Evolutionary conservation across 768 basidiomycete genomes (phyloP).

Genomic region (Mycena capillaripes): DNA sequence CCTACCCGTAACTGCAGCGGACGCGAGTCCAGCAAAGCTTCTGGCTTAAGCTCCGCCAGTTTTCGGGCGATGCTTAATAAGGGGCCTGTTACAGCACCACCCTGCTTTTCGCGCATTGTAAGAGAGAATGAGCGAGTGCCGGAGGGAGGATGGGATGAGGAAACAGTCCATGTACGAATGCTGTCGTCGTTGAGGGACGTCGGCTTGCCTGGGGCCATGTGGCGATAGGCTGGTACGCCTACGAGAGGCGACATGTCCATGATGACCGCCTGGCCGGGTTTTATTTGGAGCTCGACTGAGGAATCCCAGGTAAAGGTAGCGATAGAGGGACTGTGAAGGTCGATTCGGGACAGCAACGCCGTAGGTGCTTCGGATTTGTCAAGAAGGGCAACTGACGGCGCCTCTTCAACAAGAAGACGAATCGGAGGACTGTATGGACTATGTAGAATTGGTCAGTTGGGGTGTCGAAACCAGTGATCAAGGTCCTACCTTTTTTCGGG

Average conservation of each 20-base stretch:
- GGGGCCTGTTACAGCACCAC: slow-evolving; percentile 68
- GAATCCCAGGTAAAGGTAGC: slow-evolving; percentile 68
- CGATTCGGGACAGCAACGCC: slow-evolving; percentile 54
- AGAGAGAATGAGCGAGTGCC: slow-evolving; percentile 52
- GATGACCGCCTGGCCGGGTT: slow-evolving; percentile 67
- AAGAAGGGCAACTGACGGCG: slow-evolving; percentile 43
- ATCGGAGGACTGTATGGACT: slow-evolving; percentile 76
- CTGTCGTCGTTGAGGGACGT: slow-evolving; percentile 70
- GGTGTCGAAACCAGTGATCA: neutral
- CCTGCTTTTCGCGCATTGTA: slow-evolving; percentile 69
- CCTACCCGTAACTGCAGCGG: slow-evolving; percentile 56
- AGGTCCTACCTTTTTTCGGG: slow-evolving; percentile 40
- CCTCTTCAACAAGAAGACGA: slow-evolving; percentile 65
- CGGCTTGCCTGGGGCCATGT: slow-evolving; percentile 63
- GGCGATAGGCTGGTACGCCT: slow-evolving; percentile 60
- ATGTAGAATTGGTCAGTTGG: slow-evolving; percentile 28
- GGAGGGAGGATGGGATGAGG: slow-evolving; percentile 46
- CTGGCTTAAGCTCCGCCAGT: slow-evolving; percentile 54
- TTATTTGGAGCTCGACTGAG: slow-evolving; percentile 48
- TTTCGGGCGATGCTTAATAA: slow-evolving; percentile 65
- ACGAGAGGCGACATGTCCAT: slow-evolving; percentile 68
- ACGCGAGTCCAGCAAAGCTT: slow-evolving; percentile 55
- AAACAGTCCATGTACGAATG: slow-evolving; percentile 76
- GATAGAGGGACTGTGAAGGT: slow-evolving; percentile 61
- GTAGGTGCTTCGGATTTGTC: slow-evolving; percentile 43